These are phyloP conservation scores for Acanthamoeba castellanii DNA, from an alignment of 208 protist genomes.

Conservation along the genomic window DNA sequence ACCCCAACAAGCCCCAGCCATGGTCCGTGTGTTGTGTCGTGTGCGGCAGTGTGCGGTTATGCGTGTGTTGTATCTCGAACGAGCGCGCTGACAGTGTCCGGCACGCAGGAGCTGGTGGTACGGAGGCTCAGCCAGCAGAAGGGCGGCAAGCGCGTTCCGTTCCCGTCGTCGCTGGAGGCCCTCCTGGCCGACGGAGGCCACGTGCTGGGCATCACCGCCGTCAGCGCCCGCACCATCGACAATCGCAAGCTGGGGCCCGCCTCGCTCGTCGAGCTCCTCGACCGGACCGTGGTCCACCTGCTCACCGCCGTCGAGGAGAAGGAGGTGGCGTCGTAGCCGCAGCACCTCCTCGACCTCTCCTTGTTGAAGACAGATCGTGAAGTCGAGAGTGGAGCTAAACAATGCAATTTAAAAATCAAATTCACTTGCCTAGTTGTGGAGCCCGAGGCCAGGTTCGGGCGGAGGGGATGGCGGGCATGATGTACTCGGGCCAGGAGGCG, in stretches of 20 bases:
- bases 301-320: background rate
- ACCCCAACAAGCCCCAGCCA: background rate
- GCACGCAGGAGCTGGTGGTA: background rate
- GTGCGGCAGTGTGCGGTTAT: background rate
- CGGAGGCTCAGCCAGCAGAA: background rate
- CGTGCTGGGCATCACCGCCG: conserved; percentile 5
- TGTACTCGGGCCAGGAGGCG: too few relatives aligned
- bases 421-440: too few relatives aligned
- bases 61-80: background rate
- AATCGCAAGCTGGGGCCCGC: background rate
- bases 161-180: background rate
- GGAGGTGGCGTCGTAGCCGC: too few relatives aligned
- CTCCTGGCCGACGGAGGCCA: background rate
- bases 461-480: too few relatives aligned
- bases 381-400: too few relatives aligned
- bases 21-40: background rate
- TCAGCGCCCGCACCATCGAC: background rate
- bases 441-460: too few relatives aligned
- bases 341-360: too few relatives aligned
- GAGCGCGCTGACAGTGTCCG: background rate
- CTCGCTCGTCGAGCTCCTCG: background rate
- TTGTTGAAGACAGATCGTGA: too few relatives aligned
- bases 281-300: background rate
- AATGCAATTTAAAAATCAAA: too few relatives aligned
- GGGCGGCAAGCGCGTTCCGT: conserved; percentile 13